Evolutionary conservation across 2,329 filamentous ascomycete species (phyloP).

Genomic region (Phyllosticta citriasiana): DNA sequence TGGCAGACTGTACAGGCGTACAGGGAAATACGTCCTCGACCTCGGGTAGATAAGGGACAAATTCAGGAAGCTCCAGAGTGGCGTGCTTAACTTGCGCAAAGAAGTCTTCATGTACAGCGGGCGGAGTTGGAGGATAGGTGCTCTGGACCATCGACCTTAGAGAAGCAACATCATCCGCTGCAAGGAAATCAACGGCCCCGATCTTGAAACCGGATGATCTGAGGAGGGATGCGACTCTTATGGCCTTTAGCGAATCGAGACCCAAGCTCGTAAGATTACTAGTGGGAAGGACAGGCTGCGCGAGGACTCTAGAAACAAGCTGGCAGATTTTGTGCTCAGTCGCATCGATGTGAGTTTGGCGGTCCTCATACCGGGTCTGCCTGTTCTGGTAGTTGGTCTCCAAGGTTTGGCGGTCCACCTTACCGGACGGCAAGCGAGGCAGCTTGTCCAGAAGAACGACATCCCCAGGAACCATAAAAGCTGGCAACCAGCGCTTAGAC

Average conservation of each 20-base stretch:
- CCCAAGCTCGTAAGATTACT: constrained; percentile 45
- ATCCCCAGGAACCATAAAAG: constrained; percentile 74
- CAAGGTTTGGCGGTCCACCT: constrained; percentile 62
- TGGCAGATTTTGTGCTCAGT: constrained; percentile 25
- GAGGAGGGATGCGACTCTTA: constrained; percentile 54
- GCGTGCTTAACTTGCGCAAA: constrained; percentile 6
- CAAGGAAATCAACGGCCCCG: constrained; percentile 52
- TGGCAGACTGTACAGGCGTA: constrained; percentile 65
- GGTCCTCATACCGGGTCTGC: constrained; percentile 3
- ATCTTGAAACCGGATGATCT: constrained; percentile 46
- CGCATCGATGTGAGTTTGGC: background rate
- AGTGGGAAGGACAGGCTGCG: constrained; percentile 24
- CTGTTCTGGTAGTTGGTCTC: constrained; percentile 43
- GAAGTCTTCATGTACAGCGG: background rate
- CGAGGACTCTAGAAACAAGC: constrained; percentile 35
- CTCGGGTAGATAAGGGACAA: constrained; percentile 9
- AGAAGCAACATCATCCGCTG: constrained; percentile 33
- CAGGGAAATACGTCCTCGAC: constrained; percentile 45
- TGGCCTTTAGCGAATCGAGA: constrained; percentile 56
- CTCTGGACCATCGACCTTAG: background rate
- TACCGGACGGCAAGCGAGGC: constrained; percentile 72
- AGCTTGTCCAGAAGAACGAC: constrained; percentile 55
- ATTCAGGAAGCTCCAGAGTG: constrained; percentile 10
- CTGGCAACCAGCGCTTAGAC: constrained; percentile 67
- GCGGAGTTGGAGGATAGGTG: background rate